Evolutionary conservation across 2,329 filamentous ascomycete species (phyloP), one percentile per base, ranked within the genome.

Genomic region (Colletotrichum lupini): DNA sequence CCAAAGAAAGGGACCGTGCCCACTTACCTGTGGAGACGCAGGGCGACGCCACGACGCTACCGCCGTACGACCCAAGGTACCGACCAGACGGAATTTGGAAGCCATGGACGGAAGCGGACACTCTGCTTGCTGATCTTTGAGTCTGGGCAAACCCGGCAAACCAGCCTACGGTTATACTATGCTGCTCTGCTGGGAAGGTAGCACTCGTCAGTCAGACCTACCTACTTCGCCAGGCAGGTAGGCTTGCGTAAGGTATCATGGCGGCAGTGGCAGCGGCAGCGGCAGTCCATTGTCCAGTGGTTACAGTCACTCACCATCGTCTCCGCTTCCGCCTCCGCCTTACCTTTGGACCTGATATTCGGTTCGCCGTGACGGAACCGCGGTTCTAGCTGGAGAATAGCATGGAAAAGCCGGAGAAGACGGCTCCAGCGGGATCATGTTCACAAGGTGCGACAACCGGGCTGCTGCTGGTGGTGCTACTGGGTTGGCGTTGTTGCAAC

Each of bases 41-140:
- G 24, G 76, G 63, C 26, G 73, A 72, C 74, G 59, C 71, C 74
- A 61, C 26, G 73, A 72, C 74, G 59, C 71, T 75, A 75, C 73
- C 52, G 76, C 65, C 53, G 68, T 73, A 68, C 69, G 73, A 76
- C 74, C 60, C 73, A 74, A 78, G 73, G 76, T 78, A 75, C 77
- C 77, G 70, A 70, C 71, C 64, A 75, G 74, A 74, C 75, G 77
- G 77, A 59, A 74, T 73, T 72, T 56, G 72, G 68, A 62, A 69
- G 26, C 56, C 32, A 73, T 71, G 46, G 55, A 72, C 66, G 69
- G 68, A 76, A 72, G 69, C 68, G 69, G 70, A 68, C 62, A 66
- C 62, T 56, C 55, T 66, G 57, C 60, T 28, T 57, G 70, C 68
- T 65, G 65, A 76, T 75, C 67, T 68, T 32, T 74, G 67, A 70